Percentiles rank a stretch among this genome's conserved stretches.
Conservation (phyloP, 2,329 filamentous ascomycete species). For the Trichoderma endophyticum region DNA sequence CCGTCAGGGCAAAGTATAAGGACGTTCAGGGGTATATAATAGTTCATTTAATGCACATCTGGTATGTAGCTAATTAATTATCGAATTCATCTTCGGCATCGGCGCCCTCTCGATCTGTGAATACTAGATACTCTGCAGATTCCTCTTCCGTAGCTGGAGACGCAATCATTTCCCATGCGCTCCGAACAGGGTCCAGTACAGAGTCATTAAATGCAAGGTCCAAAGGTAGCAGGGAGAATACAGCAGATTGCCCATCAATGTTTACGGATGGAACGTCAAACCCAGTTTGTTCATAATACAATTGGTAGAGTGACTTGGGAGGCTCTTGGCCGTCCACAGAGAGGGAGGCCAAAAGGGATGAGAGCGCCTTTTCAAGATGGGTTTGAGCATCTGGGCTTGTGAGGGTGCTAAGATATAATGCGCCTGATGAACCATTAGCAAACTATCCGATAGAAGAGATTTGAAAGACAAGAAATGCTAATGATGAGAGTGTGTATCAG, state of each 20-base stretch:
- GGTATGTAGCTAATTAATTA: conserved; percentile 24
- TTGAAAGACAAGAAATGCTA: conserved; percentile 5
- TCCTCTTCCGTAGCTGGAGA: conserved; percentile 47
- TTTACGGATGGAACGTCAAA: conserved; percentile 28
- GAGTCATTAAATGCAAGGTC: conserved; percentile 74
- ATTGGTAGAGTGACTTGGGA: conserved; percentile 44
- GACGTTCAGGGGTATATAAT: neutral
- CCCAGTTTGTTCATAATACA: conserved; percentile 54
- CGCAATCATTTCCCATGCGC: conserved; percentile 66
- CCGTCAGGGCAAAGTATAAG: neutral
- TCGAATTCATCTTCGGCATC: conserved; percentile 54
- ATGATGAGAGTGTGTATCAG: conserved; percentile 60
- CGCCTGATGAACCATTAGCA: conserved; percentile 29
- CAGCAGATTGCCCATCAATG: conserved; percentile 44
- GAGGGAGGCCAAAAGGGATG: conserved; percentile 38
- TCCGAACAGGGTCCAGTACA: conserved; percentile 62
- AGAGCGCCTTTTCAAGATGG: conserved; percentile 40
- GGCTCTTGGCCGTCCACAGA: conserved; percentile 27
- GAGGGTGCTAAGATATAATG: conserved; percentile 40
- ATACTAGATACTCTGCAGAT: conserved; percentile 65
- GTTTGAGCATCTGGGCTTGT: conserved; percentile 33
- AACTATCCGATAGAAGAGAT: neutral
- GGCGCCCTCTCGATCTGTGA: conserved; percentile 67
- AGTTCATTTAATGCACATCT: neutral
- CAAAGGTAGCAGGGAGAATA: conserved; percentile 57